Conservation (phyloP, 225 moss, liverwort and hornwort genomes). For the Sphagnum tenellum region DNA sequence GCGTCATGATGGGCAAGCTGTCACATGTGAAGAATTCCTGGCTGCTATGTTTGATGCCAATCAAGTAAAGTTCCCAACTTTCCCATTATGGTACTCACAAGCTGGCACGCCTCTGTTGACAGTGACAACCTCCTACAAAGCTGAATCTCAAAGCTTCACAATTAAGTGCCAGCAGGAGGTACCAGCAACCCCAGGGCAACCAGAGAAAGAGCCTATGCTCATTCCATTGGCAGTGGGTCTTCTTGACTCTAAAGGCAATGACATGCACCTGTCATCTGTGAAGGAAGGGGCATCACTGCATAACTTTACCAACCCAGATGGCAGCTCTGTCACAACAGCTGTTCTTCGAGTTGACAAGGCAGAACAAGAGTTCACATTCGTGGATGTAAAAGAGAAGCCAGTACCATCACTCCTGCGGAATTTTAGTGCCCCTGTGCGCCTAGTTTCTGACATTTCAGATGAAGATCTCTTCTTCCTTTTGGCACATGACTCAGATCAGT, state of each 20-base stretch:
- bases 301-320: constrained; percentile 53
- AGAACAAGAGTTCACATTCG: constrained; percentile 76
- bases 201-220: constrained; percentile 83
- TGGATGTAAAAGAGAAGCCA: constrained; percentile 54
- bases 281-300: constrained; percentile 51
- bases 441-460: constrained; percentile 66
- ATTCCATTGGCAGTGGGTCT: constrained; percentile 76
- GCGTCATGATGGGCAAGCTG: constrained; percentile 95
- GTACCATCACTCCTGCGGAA: constrained; percentile 82
- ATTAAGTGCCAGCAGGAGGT: constrained; percentile 39
- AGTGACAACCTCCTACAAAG: constrained; percentile 59
- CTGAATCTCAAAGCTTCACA: constrained; percentile 55
- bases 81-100: constrained; percentile 72
- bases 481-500: constrained; percentile 86
- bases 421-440: constrained; percentile 87
- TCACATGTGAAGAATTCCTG: constrained; percentile 92
- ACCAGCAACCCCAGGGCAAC: constrained; percentile 71
- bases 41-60: constrained; percentile 97
- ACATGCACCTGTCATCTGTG: constrained; percentile 57
- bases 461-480: constrained; percentile 82
- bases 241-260: constrained; percentile 57
- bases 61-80: constrained; percentile 56
- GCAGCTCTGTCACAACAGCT: constrained; percentile 64
- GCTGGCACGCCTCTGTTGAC: constrained; percentile 77
- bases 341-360: constrained; percentile 59